These are phyloP conservation scores for Leptographium wingfieldii DNA, from an alignment of 2,329 filamentous ascomycete genomes.

Conservation along the genomic window DNA sequence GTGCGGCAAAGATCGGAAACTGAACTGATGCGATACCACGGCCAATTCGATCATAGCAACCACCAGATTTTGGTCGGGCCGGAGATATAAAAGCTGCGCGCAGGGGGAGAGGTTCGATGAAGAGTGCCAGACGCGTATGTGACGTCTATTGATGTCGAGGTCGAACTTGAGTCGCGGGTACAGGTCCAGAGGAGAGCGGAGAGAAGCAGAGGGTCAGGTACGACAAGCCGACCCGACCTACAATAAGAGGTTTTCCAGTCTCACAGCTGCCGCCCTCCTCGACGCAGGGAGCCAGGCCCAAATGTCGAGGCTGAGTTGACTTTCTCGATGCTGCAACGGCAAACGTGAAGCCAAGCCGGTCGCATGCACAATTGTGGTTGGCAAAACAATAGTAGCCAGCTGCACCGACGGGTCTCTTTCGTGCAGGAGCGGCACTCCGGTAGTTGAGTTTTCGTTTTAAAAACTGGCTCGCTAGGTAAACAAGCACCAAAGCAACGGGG, in stretches of 20 bases:
- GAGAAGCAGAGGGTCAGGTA: background rate
- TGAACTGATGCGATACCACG: background rate
- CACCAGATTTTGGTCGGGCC: background rate
- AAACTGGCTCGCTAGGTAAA: background rate
- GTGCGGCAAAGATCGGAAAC: background rate
- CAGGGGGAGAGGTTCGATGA: background rate
- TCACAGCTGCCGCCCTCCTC: conserved; percentile 1
- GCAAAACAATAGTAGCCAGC: background rate
- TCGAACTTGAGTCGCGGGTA: background rate
- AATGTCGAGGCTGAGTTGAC: background rate
- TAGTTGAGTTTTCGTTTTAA: background rate
- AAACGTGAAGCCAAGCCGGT: background rate
- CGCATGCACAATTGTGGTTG: background rate
- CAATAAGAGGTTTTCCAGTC: background rate
- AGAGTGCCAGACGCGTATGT: background rate
- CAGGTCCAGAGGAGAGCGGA: background rate
- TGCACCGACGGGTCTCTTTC: background rate
- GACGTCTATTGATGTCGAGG: background rate
- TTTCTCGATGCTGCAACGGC: background rate
- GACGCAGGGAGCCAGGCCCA: background rate
- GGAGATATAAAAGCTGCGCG: background rate
- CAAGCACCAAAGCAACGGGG: background rate
- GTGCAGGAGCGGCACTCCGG: background rate
- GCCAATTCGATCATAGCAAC: background rate
- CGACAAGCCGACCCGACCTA: background rate